These are phyloP conservation scores for Jaapia argillacea DNA, from an alignment of 768 basidiomycete species.

Conservation along the genomic window DNA sequence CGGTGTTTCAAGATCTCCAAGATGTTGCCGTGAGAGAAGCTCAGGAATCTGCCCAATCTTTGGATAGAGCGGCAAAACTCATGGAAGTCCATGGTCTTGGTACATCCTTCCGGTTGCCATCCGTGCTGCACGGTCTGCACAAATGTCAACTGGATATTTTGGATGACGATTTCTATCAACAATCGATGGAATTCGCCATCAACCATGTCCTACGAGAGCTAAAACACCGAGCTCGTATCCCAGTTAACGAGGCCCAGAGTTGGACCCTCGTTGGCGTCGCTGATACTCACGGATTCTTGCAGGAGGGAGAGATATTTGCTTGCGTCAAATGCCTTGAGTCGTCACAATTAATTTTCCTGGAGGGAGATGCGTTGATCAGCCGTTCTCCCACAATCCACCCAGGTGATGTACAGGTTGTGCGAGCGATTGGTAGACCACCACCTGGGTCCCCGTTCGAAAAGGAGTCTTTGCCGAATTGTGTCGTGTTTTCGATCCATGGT, in stretches of 20 bases:
- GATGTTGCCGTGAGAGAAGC: constrained; percentile 40
- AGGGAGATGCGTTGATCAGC: constrained; percentile 46
- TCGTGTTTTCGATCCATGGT: constrained; percentile 59
- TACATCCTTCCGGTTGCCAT: constrained; percentile 42
- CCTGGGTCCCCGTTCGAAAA: constrained; percentile 37
- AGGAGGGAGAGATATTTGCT: constrained; percentile 50
- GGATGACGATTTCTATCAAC: constrained; percentile 37
- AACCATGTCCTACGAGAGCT: constrained; percentile 58
- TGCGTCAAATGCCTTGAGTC: constrained; percentile 37
- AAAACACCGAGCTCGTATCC: constrained; percentile 58
- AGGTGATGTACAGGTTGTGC: constrained; percentile 52
- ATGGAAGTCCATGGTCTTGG: constrained; percentile 52
- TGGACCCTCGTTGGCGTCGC: constrained; percentile 69
- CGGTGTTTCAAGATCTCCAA: constrained; percentile 45
- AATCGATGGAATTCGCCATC: constrained; percentile 41
- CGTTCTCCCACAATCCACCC: constrained; percentile 64
- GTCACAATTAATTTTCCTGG: constrained; percentile 28
- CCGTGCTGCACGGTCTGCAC: constrained; percentile 25
- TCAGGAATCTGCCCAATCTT: constrained; percentile 27
- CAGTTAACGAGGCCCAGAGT: constrained; percentile 35
- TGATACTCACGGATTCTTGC: constrained; percentile 46
- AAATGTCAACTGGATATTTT: no score
- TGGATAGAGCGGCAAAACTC: constrained; percentile 34
- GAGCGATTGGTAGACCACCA: constrained; percentile 52
- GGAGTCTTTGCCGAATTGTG: constrained; percentile 47